Evolutionary conservation across 225 moss, liverwort and hornwort species (phyloP), one percentile per base, ranked within the genome.

Genomic region (Ulota crispa): DNA sequence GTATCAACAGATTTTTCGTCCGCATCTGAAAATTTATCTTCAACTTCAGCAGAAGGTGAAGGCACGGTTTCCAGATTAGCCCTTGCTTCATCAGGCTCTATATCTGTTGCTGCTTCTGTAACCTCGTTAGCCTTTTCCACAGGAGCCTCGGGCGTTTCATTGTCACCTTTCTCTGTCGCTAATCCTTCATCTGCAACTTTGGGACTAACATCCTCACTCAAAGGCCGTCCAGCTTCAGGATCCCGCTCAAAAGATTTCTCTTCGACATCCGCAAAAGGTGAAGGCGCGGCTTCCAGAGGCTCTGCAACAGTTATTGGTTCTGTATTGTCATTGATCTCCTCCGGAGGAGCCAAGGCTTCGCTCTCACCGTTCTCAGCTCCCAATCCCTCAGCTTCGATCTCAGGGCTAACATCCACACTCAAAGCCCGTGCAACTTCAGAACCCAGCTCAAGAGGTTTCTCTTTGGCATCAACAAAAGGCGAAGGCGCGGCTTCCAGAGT

Each of bases 111-210:
- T 42, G 65, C 67, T 30, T 75, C 59, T 9, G 54, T 55, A 55
- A n/a, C 65, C 65, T 23, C 30, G 23, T 81, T 41, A 81, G 16
- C 65, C 30, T 82, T 69, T 36, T 76, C 69, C 27, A 77, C 64
- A 42, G 39, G 43, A 11, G 1, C 15, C 53, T 65, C 72, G 65
- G 72, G 73, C 53, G 41, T 54, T 56, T 55, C 55, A 65, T 54
- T 66, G 5, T 28, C 73, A 64, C 39, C 55, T 54, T 50, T 50
- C 18, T 70, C 71, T 77, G 57, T 53, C 9, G 76, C 14, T 12
- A 3, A 70, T 39, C n/a, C 67, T 18, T 68, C 72, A 72, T 19
- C 70, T 30, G 39, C 20, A 39, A 34, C 30, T 41, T 39, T 31
- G 39, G 72, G 64, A 39, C 60, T 85, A 8, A 5, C 65, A 21